Conservation (phyloP, 2,329 filamentous ascomycete species). For the Beauveria varroae region DNA sequence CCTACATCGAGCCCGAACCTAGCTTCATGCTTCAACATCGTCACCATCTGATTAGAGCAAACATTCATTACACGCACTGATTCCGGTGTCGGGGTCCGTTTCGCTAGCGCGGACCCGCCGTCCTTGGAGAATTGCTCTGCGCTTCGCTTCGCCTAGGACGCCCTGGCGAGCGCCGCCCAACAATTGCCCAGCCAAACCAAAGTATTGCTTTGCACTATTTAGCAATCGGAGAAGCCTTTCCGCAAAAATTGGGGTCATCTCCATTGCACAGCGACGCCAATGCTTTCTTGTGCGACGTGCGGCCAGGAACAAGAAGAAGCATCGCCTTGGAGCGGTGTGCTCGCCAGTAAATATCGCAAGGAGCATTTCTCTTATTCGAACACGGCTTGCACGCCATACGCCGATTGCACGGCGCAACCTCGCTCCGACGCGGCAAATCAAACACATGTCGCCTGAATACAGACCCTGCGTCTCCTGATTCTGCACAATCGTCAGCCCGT, state of each 20-base stretch:
- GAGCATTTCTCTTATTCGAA: neutral
- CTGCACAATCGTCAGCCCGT: neutral
- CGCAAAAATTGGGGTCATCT: conserved; percentile 5
- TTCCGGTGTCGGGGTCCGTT: conserved; percentile 9
- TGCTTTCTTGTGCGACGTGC: neutral
- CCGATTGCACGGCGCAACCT: neutral
- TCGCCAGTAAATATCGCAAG: neutral
- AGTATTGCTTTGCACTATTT: neutral
- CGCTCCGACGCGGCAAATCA: conserved; percentile 1
- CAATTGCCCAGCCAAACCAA: neutral
- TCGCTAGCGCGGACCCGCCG: neutral
- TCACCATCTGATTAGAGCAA: neutral
- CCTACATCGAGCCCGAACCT: neutral
- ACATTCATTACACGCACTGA: neutral
- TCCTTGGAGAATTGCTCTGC: neutral
- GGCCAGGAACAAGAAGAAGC: neutral
- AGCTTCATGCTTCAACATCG: neutral
- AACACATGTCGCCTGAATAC: neutral
- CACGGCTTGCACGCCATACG: neutral
- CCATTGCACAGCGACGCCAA: neutral
- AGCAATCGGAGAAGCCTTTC: conserved; percentile 4
- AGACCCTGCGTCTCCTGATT: neutral
- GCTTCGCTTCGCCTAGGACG: neutral
- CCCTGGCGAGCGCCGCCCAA: neutral
- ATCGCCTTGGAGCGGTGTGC: neutral